Base-by-base conservation (phyloP, 2,329 filamentous ascomycete species). In the Saccharata proteae region DNA sequence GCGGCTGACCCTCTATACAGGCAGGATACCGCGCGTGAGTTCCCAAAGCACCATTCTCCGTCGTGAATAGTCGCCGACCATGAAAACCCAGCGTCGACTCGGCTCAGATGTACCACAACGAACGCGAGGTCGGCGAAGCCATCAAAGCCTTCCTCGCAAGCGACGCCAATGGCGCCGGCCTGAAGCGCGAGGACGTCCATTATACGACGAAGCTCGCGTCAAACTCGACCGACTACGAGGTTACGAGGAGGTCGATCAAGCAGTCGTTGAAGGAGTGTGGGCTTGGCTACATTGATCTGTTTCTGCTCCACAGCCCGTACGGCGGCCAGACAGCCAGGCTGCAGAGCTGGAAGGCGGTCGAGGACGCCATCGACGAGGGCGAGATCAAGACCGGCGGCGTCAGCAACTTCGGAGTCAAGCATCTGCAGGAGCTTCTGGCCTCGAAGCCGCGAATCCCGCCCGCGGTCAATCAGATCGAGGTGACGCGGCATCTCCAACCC, bases 121-220 rank as follows among this genome's bases (percentile, higher is more conserved):
- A 90, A 54, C 62, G 62, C 20, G 69, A 81, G 42, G 72, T 76
- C 10, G 81, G 80, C 1, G 58, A 63, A 18, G 76, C 78, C 6
- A 77, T 90, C 39, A 50, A 52, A 3, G 57, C 64, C 13, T 80
- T 70, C 42, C 55, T 81, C 3, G 45, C 54, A 21, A 57, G 56
- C 31, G 47, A 44, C 3, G 55, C 58, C 9, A 71, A 72, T 39
- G 58, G 52, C 0, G 44, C 60, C 0, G 63, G 59, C 0, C 50
- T 84, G 16, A 67, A 62, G 40, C 69, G 82, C 4, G 69, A 76
- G 35, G 74, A 86, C 45, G 62, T 90, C 32, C 82, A 82, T 54
- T 86, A 82, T 52, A 90, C 82, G 1, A 79, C 77, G 20, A 92
- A 90, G 59, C 65, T 90, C 10, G 74, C 73, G 2, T 73, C 66